Evolutionary conservation across 108 stramenopile genomes (phyloP).

Genomic region (Nitzschia sp.): DNA sequence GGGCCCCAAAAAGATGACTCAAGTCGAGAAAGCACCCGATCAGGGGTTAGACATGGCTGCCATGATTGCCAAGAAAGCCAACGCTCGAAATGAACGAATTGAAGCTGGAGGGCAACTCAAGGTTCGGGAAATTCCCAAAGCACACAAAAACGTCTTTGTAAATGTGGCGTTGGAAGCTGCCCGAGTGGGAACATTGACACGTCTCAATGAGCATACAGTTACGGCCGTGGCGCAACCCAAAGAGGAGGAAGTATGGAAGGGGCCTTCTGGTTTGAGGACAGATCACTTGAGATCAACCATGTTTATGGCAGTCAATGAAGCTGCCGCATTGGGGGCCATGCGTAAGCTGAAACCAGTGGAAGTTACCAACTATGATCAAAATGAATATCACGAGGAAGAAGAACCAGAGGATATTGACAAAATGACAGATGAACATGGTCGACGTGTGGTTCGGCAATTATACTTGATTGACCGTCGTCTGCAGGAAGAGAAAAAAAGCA

Average conservation of each 20-base stretch:
- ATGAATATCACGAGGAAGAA: slow-evolving; percentile 7
- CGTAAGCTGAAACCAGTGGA: slow-evolving; percentile 7
- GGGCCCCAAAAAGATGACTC: slow-evolving; percentile 10
- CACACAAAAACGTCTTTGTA: slow-evolving; percentile 22
- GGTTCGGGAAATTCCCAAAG: background rate
- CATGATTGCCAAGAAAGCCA: slow-evolving; percentile 22
- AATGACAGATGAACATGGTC: slow-evolving; percentile 28
- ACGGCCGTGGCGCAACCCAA: slow-evolving; percentile 15
- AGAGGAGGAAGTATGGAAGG: slow-evolving; percentile 22
- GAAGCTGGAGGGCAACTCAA: slow-evolving; percentile 15
- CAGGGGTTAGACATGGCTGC: slow-evolving; percentile 11
- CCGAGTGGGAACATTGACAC: slow-evolving; percentile 20
- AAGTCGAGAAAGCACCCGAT: slow-evolving; percentile 4
- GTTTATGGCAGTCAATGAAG: slow-evolving; percentile 28
- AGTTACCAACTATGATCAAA: slow-evolving; percentile 14
- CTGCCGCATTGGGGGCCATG: slow-evolving; percentile 31
- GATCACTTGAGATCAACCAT: slow-evolving; percentile 6
- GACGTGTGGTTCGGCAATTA: slow-evolving; percentile 13
- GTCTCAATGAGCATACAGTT: slow-evolving; percentile 29
- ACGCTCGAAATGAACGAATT: slow-evolving; percentile 15
- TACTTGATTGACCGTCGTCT: slow-evolving; percentile 26
- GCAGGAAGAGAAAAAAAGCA: slow-evolving; percentile 18
- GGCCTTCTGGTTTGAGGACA: slow-evolving; percentile 13
- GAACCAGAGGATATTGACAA: slow-evolving; percentile 26
- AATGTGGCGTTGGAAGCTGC: slow-evolving; percentile 31